Percentiles rank a stretch among this genome's conserved stretches.
Evolutionary conservation across 192 early-diverging fungal species (phyloP).

Genomic region (Backusella morwellensis): DNA sequence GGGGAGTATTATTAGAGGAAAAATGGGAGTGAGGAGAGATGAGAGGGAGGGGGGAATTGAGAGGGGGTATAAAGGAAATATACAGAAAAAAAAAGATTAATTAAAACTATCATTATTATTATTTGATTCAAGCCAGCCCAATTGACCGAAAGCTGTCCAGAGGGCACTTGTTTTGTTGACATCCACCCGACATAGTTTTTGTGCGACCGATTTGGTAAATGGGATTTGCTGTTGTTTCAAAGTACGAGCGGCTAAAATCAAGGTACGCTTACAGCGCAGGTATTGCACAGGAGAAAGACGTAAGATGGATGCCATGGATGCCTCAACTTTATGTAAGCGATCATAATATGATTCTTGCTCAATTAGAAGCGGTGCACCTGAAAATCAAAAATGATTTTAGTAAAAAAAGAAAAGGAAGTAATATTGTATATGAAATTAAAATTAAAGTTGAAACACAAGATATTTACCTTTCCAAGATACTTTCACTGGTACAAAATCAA

Average conservation of each 20-base stretch:
- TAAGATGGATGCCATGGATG: constrained; percentile 71
- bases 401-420: neutral
- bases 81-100: neutral
- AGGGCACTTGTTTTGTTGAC: constrained; percentile 92
- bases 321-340: constrained; percentile 64
- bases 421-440: neutral
- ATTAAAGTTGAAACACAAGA: constrained; percentile 7
- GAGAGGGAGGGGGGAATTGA: neutral
- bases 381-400: constrained; percentile 3
- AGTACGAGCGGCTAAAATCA: constrained; percentile 62
- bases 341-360: constrained; percentile 42
- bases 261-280: constrained; percentile 78
- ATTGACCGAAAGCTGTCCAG: constrained; percentile 82
- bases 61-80: neutral
- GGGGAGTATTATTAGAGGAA: neutral
- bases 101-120: neutral
- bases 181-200: constrained; percentile 86
- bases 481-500: constrained; percentile 26
- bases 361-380: constrained; percentile 42
- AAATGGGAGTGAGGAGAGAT: neutral
- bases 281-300: constrained; percentile 84
- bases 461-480: constrained; percentile 33
- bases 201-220: constrained; percentile 90
- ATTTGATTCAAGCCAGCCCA: constrained; percentile 73
- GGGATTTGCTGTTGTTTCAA: constrained; percentile 36